Evolutionary conservation across 306 rosid genomes (phyloP), one percentile per base, ranked within the genome.

Genomic region (Oemleria cerasiformis): DNA sequence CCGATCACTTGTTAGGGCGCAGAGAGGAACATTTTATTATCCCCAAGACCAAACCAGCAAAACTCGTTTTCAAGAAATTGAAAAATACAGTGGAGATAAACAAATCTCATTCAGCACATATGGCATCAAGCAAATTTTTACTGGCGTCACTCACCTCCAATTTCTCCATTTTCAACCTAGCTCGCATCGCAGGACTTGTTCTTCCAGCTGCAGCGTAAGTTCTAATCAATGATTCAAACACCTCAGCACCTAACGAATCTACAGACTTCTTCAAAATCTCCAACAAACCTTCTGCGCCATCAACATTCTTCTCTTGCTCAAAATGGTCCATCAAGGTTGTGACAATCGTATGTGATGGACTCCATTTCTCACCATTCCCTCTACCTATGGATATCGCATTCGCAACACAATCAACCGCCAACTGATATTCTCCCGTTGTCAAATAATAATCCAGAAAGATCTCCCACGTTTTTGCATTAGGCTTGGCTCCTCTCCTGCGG

Each of bases 381-480:
- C 86, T 85, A 65, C 92, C 92, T 5, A 63, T 63, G 49, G 92
- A 80, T 70, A 86, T 63, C 54, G 98, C 97, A 68, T 86, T 82
- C 43, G 76, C 81, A 77, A 89, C 73, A 77, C 82, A 86, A 36
- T 87, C 92, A 74, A 82, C 90, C 3, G 91, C 91, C 77, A 74
- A 66, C 74, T 79, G 82, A 47, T 80, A 79, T n/a, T 91, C 85
- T n/a, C 81, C 85, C 17, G 81, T 82, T 70, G 9, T 80, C 75
- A 89, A 74, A 80, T 94, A 81, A 74, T 86, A 85, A 67, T 82
- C 87, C 60, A 82, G 47, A 81, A 91, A 87, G 75, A 87, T 82
- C 81, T 89, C 97, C 88, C 87, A 90, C 39, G 96, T 91, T 85
- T 89, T 91, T 5, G 78, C 89, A 82, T 84, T 94, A 61, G 96